Evolutionary conservation across 73 alveolate genomes (phyloP).

Genomic region (Symbiodinium natans): DNA sequence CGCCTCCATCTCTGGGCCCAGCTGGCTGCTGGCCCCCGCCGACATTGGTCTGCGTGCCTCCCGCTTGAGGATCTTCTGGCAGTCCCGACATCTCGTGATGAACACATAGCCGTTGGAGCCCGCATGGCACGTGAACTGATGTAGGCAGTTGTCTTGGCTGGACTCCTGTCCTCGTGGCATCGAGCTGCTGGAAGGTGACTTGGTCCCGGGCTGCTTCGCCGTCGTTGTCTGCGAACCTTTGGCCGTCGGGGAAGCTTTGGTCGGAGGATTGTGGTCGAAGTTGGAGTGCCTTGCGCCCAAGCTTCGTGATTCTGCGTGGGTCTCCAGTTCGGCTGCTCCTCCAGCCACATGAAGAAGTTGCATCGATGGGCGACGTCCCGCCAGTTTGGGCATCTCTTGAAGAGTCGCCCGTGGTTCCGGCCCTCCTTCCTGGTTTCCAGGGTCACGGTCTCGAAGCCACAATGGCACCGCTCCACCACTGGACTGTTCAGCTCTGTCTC

Average conservation of each 20-base stretch:
- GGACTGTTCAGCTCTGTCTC: background rate
- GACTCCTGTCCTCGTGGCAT: background rate
- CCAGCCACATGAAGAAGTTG: background rate
- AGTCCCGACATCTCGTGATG: background rate
- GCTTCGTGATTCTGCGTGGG: background rate
- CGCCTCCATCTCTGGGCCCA: background rate
- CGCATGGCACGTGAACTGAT: background rate
- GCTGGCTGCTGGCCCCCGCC: background rate
- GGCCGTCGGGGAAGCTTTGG: background rate
- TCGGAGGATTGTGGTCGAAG: background rate
- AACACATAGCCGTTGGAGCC: background rate
- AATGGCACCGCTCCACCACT: background rate
- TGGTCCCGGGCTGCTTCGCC: background rate
- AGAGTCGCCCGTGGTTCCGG: background rate
- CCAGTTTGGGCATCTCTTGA: background rate
- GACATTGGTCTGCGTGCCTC: background rate
- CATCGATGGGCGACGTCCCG: background rate
- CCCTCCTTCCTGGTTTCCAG: background rate
- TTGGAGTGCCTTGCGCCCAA: background rate
- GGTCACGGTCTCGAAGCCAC: background rate
- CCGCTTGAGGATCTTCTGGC: background rate
- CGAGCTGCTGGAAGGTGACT: background rate
- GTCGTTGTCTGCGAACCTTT: background rate
- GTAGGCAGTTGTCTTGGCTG: background rate
- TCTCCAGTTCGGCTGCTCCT: background rate